Percentiles rank a stretch among this genome's conserved stretches.
Conservation (phyloP, 805 yeast species). For the Isabelozyma heimii region DNA sequence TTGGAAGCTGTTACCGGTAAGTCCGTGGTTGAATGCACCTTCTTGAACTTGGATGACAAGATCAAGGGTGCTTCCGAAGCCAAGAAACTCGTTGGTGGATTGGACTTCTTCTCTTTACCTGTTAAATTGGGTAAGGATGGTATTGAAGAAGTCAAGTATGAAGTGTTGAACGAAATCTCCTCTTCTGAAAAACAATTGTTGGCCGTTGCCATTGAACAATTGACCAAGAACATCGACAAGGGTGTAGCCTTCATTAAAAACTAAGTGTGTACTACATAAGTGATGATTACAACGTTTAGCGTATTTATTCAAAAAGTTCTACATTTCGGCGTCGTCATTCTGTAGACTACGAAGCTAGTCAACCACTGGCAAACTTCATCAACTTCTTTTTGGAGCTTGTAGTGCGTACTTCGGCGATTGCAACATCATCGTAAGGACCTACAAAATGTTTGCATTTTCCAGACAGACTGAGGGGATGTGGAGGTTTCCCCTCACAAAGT, state of each 20-base stretch:
- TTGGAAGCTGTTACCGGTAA: conserved; percentile 50
- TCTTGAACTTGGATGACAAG: conserved; percentile 47
- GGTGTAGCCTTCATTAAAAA: conserved; percentile 49
- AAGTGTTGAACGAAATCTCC: conserved; percentile 47
- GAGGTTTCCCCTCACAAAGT: background rate
- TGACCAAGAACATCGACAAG: conserved; percentile 55
- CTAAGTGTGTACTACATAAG: conserved; percentile 1
- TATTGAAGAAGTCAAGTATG: conserved; percentile 52
- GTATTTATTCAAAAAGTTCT: background rate
- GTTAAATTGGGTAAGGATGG: conserved; percentile 55
- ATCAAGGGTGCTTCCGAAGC: conserved; percentile 54
- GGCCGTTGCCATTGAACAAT: conserved; percentile 50
- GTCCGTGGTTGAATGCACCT: conserved; percentile 46
- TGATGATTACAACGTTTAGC: too few species aligned
- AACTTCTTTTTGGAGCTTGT: too few species aligned
- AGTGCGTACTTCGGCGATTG: too few species aligned
- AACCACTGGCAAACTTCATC: too few species aligned
- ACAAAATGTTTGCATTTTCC: too few species aligned
- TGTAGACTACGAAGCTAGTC: too few species aligned
- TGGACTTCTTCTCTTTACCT: conserved; percentile 63
- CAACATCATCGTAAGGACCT: too few species aligned
- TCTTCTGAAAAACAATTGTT: conserved; percentile 56
- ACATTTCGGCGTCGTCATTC: too few species aligned
- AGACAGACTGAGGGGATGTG: background rate
- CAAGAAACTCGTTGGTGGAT: conserved; percentile 38